Base-by-base conservation (phyloP, 179 eudicot genomes). In the Carnegiea gigantea region DNA sequence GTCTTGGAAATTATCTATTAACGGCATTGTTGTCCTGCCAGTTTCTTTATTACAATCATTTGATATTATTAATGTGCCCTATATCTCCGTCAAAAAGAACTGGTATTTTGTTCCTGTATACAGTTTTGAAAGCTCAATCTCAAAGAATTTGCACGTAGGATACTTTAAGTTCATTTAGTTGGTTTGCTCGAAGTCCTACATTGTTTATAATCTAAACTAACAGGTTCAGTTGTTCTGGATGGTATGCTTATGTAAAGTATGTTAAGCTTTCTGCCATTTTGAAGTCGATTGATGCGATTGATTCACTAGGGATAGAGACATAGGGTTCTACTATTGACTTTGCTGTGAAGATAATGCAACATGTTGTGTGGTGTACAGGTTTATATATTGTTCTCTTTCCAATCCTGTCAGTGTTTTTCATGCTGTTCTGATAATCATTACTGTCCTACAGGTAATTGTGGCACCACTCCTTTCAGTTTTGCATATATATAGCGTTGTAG, bases 391-490 rank as follows among this genome's bases (percentile, higher is more conserved):
- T 53, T 6, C 60, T 74, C 9, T 48, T 44, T 49, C 77, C 33
- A 26, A 24, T 75, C 30, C 2, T 23, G 14, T 48, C 38, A 23
- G 65, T 75, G 75, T 23, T 70, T 44, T 13, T 12, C 21, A 21
- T 10, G 44, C 21, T 23, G n/a, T 30, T 49, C 72, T 79, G 30
- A 79, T 36, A 20, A 23, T 53, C 79, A 1, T 15, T 78, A 18
- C 24, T 46, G 53, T 74, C 59, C 67, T 86, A 79, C 97, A 95
- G 98, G 44, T 92, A 86, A 89, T 94, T 82, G 97, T 87, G 81
- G 98, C 92, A 84, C 91, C 99, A 54, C 88, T 95, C 67, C 93
- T 95, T 65, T 91, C 98, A 15, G 75, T 83, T n/a, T 21, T 91
- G 78, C 99, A 95, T 74, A 86, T 92, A 71, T 94, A 88, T 79